Percentiles rank a stretch among this genome's conserved stretches.
Conservation (phyloP, 495 filamentous ascomycete genomes). For the Talaromyces liani region DNA sequence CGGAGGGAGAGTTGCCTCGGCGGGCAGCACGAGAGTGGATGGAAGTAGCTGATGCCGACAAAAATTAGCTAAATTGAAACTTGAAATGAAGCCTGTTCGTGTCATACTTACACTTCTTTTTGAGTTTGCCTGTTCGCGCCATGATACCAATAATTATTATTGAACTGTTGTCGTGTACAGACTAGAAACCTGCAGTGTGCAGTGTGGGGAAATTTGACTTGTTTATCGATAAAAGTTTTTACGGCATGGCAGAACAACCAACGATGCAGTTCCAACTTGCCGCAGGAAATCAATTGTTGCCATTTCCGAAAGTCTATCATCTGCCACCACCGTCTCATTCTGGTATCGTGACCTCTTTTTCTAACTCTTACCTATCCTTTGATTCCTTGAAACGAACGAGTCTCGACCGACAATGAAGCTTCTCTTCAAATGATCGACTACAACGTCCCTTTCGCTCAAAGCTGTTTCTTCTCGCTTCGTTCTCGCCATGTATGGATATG, state of each 20-base stretch:
- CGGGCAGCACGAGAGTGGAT: conserved; percentile 66
- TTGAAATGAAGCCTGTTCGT: not conserved
- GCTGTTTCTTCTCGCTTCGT: conserved; percentile 4
- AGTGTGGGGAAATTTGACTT: conserved; percentile 1
- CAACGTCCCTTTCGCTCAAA: not conserved
- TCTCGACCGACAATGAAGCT: not conserved
- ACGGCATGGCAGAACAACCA: conserved; percentile 21
- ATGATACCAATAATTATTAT: conserved; percentile 23
- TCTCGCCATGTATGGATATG: conserved; percentile 36
- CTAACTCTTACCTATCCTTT: not conserved
- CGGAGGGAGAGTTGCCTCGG: conserved; percentile 61
- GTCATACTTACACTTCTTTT: conserved; percentile 29
- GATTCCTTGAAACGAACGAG: not conserved
- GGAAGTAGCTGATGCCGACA: conserved; percentile 25
- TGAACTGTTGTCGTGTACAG: not conserved
- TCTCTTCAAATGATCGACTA: not conserved
- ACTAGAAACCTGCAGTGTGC: not conserved
- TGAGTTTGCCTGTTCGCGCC: conserved; percentile 38
- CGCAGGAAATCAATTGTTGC: not conserved
- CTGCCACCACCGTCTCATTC: not conserved
- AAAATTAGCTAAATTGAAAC: not conserved
- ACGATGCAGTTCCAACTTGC: conserved; percentile 15
- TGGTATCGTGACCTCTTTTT: not conserved
- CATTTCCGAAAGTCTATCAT: not conserved
- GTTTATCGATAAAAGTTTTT: conserved; percentile 38